A percentile compares a stretch with the other conserved stretches of the same genome.
These are phyloP conservation scores for Kwoniella botswanensis DNA, from an alignment of 768 basidiomycete species.

Conservation along the genomic window DNA sequence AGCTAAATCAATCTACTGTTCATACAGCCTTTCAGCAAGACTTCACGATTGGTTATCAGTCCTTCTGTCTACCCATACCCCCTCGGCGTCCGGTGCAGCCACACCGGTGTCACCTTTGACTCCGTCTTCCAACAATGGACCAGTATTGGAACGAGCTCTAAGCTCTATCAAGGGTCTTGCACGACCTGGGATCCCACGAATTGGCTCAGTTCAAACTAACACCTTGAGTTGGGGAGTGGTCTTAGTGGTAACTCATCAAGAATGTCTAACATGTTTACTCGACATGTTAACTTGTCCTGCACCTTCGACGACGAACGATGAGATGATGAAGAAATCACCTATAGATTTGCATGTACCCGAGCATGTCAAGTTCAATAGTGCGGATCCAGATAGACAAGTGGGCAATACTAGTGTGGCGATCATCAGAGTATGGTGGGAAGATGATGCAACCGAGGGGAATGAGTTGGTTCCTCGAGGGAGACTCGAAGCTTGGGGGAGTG, in stretches of 20 bases:
- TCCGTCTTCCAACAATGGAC: neutral
- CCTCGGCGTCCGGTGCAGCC: constrained; percentile 24
- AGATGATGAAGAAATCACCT: neutral
- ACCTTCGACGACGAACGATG: neutral
- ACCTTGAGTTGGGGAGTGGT: constrained; percentile 21
- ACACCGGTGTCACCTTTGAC: constrained; percentile 27
- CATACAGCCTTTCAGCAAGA: constrained; percentile 21
- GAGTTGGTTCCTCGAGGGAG: constrained; percentile 1
- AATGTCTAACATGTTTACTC: constrained; percentile 29
- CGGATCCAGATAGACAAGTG: constrained; percentile 6
- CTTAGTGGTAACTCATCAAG: constrained; percentile 36
- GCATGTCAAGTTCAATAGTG: neutral
- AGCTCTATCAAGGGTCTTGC: constrained; percentile 12
- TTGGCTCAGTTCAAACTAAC: neutral
- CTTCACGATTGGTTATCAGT: constrained; percentile 31
- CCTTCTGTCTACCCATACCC: constrained; percentile 28
- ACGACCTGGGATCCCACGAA: constrained; percentile 16
- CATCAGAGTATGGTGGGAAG: constrained; percentile 42
- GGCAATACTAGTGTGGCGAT: constrained; percentile 37
- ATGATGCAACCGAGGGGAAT: constrained; percentile 30
- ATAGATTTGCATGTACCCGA: constrained; percentile 34
- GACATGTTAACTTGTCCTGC: constrained; percentile 19
- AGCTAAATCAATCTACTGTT: too few relatives aligned
- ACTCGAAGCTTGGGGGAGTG: constrained; percentile 38
- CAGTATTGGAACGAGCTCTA: constrained; percentile 7